A percentile compares a stretch with the other conserved stretches of the same genome.
phyloP scores from a whole-genome alignment of 192 early-diverging fungal species.

The Entomortierella lignicola region DNA sequence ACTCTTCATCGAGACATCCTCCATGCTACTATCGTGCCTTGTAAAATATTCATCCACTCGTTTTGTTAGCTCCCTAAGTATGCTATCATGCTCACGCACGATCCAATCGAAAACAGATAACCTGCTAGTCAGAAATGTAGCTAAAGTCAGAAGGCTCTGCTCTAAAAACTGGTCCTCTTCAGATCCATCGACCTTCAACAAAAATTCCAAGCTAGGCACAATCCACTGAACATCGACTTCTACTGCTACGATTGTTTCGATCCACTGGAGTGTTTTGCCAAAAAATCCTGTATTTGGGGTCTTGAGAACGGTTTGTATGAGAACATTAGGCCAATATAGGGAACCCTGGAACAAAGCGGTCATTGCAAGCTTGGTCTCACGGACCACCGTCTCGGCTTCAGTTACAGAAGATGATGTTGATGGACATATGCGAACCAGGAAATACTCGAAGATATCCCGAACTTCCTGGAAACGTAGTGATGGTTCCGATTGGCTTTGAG shows the following conservation, averaged over 20 bases:
- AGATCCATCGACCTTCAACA: slow-evolving; percentile 22
- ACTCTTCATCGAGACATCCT: slow-evolving; percentile 20
- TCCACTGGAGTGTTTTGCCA: slow-evolving; percentile 29
- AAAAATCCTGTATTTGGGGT: slow-evolving; percentile 37
- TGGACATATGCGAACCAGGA: slow-evolving; percentile 31
- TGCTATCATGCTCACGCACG: slow-evolving; percentile 7
- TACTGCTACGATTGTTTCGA: slow-evolving; percentile 11
- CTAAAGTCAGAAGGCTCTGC: slow-evolving; percentile 29
- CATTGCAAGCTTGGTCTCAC: slow-evolving; percentile 42
- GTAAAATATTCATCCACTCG: slow-evolving; percentile 24
- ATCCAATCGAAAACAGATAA: slow-evolving; percentile 40
- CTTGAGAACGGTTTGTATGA: slow-evolving; percentile 19
- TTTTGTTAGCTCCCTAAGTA: slow-evolving; percentile 11
- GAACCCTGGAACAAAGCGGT: slow-evolving; percentile 25
- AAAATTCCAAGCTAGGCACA: slow-evolving; percentile 24
- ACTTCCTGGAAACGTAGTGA: slow-evolving; percentile 32
- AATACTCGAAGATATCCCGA: slow-evolving; percentile 50
- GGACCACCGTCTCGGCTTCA: background rate
- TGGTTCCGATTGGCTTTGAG: background rate
- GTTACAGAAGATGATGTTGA: background rate
- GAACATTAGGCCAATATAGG: slow-evolving; percentile 30
- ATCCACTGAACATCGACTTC: slow-evolving; percentile 29
- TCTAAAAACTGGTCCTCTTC: slow-evolving; percentile 14
- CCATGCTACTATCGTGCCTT: slow-evolving; percentile 34
- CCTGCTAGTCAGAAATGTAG: slow-evolving; percentile 14